A percentile compares a stretch with the other conserved stretches of the same genome.
These are phyloP conservation scores for Thermothelomyces thermophilus DNA, from an alignment of 2,329 filamentous ascomycete species.

Conservation along the genomic window DNA sequence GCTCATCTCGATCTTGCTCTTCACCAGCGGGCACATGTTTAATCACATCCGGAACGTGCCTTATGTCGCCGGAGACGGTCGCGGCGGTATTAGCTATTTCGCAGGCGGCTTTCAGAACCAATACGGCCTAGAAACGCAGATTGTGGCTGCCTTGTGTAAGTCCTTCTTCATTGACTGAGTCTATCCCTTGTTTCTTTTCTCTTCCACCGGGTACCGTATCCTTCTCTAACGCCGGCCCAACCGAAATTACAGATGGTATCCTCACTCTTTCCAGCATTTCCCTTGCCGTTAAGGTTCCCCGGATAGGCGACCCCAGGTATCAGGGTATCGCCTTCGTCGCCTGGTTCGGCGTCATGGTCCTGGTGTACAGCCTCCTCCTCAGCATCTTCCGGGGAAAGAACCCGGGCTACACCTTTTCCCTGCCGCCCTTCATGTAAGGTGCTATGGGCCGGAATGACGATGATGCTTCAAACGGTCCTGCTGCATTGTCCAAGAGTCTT, in stretches of 20 bases:
- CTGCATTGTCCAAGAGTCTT: neutral
- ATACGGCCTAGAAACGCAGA: slow-evolving; percentile 90
- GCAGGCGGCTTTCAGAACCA: slow-evolving; percentile 89
- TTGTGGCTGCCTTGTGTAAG: slow-evolving; percentile 86
- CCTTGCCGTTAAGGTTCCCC: slow-evolving; percentile 87
- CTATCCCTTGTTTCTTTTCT: neutral
- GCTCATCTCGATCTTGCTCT: slow-evolving; percentile 81
- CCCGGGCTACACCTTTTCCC: slow-evolving; percentile 83
- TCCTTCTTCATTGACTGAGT: neutral
- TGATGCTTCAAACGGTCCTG: neutral
- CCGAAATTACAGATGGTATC: slow-evolving; percentile 45
- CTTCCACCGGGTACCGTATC: neutral
- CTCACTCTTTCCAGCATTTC: slow-evolving; percentile 86
- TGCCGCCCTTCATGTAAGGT: slow-evolving; percentile 73
- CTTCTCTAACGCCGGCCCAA: slow-evolving; percentile 19
- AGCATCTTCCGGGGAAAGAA: slow-evolving; percentile 95
- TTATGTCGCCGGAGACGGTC: slow-evolving; percentile 79
- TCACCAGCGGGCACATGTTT: slow-evolving; percentile 98
- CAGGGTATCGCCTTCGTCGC: slow-evolving; percentile 78
- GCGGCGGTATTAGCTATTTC: slow-evolving; percentile 84
- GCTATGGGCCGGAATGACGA: neutral
- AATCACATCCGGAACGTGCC: slow-evolving; percentile 96
- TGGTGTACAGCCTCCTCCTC: slow-evolving; percentile 88
- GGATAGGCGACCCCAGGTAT: slow-evolving; percentile 66
- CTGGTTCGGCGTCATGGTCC: slow-evolving; percentile 70